Evolutionary conservation across 1,284 basidiomycete genomes (phyloP).

Genomic region (Prillingera fragicola): DNA sequence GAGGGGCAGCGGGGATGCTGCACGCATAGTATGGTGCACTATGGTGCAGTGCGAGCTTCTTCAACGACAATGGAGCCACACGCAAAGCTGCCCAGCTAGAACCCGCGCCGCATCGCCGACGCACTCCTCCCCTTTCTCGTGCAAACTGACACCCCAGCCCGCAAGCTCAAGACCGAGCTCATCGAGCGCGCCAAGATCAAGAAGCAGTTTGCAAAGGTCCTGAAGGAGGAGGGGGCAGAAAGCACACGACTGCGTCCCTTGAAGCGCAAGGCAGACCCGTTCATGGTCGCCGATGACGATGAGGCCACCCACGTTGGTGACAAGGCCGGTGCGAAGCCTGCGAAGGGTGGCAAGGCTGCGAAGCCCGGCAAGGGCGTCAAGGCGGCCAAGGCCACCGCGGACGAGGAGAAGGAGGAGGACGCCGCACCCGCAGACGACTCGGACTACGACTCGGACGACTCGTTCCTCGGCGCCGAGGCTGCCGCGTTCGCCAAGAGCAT

Average conservation of each 20-base stretch:
- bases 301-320: too few relatives aligned
- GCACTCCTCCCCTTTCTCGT: not conserved
- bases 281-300: too few relatives aligned
- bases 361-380: conserved; percentile 8
- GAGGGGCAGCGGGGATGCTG: not conserved
- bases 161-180: conserved; percentile 52
- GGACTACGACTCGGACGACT: conserved; percentile 9
- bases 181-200: conserved; percentile 54
- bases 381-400: not conserved
- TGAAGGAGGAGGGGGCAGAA: conserved; percentile 50
- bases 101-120: not conserved
- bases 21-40: not conserved
- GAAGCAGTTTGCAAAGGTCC: conserved; percentile 51
- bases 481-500: conserved; percentile 9
- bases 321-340: too few relatives aligned
- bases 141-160: conserved; percentile 35
- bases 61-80: not conserved
- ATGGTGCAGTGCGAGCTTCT: not conserved
- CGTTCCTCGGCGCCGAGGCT: conserved; percentile 9
- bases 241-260: not conserved
- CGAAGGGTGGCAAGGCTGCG: conserved; percentile 2
- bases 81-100: not conserved
- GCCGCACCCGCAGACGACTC: not conserved
- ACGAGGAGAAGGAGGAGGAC: not conserved
- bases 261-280: too few relatives aligned